phyloP scores from a whole-genome alignment of 164 flowering plant genomes.

The Stephania cephalantha region DNA sequence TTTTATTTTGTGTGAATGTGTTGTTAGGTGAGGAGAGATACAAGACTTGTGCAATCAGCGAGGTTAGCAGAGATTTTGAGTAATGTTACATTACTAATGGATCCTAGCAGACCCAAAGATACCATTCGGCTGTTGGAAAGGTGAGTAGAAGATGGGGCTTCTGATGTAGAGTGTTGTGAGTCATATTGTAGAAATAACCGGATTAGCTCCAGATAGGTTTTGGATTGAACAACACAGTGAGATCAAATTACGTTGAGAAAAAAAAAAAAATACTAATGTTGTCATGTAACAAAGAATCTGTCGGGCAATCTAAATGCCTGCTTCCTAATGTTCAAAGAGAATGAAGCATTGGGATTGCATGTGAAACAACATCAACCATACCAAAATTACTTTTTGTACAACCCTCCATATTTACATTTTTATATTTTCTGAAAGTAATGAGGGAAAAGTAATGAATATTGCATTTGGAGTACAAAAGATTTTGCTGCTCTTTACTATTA shows the following conservation, averaged over 20 bases:
- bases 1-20: neutral
- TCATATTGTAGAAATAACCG: neutral
- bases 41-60: neutral
- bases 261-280: too few relatives aligned
- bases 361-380: neutral
- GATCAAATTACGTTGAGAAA: neutral
- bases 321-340: neutral
- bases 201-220: neutral
- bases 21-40: constrained; percentile 11
- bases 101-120: neutral
- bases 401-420: too few relatives aligned
- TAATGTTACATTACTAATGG: neutral
- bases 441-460: neutral
- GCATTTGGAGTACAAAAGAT: neutral
- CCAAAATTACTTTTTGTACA: too few relatives aligned
- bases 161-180: too few relatives aligned
- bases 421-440: neutral
- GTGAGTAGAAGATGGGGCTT: neutral
- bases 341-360: neutral
- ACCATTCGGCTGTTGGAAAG: constrained; percentile 3
- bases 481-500: neutral
- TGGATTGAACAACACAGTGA: neutral
- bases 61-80: constrained; percentile 4
- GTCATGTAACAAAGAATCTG: too few relatives aligned
- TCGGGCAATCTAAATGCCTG: too few relatives aligned